Evolutionary conservation across 2,329 filamentous ascomycete genomes (phyloP).

Genomic region (Clarireedia hainanense): DNA sequence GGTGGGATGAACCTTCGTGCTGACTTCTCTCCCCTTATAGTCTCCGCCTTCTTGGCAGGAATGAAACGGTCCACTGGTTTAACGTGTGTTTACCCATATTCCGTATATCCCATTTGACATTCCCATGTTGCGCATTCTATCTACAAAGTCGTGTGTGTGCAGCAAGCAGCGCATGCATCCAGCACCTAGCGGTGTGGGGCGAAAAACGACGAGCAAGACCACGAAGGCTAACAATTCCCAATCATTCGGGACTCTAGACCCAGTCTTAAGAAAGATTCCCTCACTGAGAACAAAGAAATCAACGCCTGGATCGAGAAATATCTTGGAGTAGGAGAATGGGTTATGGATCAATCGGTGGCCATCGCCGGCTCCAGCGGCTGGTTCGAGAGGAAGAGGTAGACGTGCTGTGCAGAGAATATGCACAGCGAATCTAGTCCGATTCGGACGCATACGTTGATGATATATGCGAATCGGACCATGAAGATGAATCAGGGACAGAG

Average conservation of each 20-base stretch:
- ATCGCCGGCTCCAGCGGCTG: conserved; percentile 81
- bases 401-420: too few species aligned
- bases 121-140: neutral
- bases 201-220: conserved; percentile 1
- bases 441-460: neutral
- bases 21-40: conserved; percentile 36
- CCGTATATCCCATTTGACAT: neutral
- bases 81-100: conserved; percentile 63
- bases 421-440: too few species aligned
- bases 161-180: too few species aligned
- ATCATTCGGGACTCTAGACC: conserved; percentile 41
- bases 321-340: conserved; percentile 89
- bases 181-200: conserved; percentile 11
- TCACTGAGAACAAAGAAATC: conserved; percentile 75
- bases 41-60: conserved; percentile 92
- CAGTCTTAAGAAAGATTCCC: conserved; percentile 76
- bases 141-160: too few species aligned
- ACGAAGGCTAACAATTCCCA: conserved; percentile 38
- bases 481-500: neutral
- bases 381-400: conserved; percentile 79
- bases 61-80: conserved; percentile 96
- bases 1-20: neutral
- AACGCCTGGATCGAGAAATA: conserved; percentile 90
- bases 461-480: neutral
- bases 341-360: conserved; percentile 95